Base-by-base conservation (phyloP, 371 early-diverging fungal genomes). In the Globomyces sp. region DNA sequence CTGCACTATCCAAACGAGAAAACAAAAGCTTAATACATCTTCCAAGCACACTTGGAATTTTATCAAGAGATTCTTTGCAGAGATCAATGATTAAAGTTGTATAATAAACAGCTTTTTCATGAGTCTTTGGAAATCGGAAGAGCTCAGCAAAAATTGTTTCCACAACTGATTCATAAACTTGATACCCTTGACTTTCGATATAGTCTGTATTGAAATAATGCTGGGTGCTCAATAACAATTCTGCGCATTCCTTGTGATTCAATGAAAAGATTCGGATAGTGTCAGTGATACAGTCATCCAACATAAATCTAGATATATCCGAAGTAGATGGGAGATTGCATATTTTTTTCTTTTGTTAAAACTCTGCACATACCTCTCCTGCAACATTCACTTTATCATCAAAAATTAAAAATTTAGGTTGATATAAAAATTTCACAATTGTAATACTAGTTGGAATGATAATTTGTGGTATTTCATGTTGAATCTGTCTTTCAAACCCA, bases 221-320 rank as follows among this genome's bases (percentile, higher is more conserved):
- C n/a, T 66, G 66, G 34, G 77, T 44, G 39, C 55, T 49, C 3
- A 73, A 72, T 3, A 79, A 70, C 10, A 76, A 60, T 5, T 59
- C 62, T 53, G 61, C 48, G 61, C 68, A 71, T 64, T 77, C 79
- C 37, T 59, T 67, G 68, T 81, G 82, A 70, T 81, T 81, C 63
- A 74, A 79, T 2, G 75, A 74, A 63, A 91, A 91, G 53, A 92
- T 78, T 45, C 86, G 77, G 36, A 94, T 73, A 1, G 86, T 88
- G 71, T 96, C 96, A 1, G 80, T 68, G 50, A 90, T 80, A 13
- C 88, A 71, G 73, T 96, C 96, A 68, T 88, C 85, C 58, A 94
- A 72, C 46, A 94, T 78, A 74, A 86, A 91, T 49, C 91, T 86
- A 11, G 86, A 80, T 40, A 93, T 82, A 4, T 80, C 68, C 63